Evolutionary conservation across 305 asterid genomes (phyloP).

Genomic region (Solanum hybrid): DNA sequence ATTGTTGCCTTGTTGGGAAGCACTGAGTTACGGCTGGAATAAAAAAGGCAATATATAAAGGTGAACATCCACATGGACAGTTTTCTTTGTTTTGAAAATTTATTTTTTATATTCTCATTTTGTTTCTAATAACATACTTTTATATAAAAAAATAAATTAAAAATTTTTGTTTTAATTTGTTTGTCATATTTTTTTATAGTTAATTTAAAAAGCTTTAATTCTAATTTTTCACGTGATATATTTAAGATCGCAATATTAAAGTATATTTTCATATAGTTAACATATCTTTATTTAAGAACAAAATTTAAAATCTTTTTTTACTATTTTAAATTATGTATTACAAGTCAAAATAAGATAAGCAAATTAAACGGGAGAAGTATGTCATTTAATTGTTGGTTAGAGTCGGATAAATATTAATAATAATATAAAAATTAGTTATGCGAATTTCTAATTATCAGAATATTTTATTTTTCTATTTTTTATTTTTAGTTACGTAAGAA

Average conservation of each 20-base stretch:
- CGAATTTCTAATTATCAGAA: too few species aligned
- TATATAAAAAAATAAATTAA: too few species aligned
- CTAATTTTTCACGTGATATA: rapidly evolving
- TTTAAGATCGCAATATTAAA: too few species aligned
- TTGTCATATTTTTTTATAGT: not conserved
- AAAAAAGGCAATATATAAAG: too few species aligned
- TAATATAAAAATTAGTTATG: too few species aligned
- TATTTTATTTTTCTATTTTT: too few species aligned
- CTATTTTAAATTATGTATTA: too few species aligned
- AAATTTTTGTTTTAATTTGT: rapidly evolving
- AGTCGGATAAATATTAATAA: not conserved
- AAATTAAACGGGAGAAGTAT: too few species aligned
- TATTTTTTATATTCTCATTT: not conserved
- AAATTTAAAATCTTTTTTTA: too few species aligned
- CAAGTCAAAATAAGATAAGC: too few species aligned
- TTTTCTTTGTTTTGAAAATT: not conserved
- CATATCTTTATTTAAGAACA: not conserved
- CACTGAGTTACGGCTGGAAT: not conserved
- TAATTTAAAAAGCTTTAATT: too few species aligned
- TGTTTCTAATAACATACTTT: not conserved
- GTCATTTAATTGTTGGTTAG: not conserved
- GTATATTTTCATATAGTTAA: too few species aligned
- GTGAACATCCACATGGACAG: not conserved
- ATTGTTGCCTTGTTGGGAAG: not conserved
- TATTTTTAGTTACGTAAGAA: not conserved